phyloP scores from a whole-genome alignment of 2,329 filamentous ascomycete genomes.

The Colletotrichum lini region DNA sequence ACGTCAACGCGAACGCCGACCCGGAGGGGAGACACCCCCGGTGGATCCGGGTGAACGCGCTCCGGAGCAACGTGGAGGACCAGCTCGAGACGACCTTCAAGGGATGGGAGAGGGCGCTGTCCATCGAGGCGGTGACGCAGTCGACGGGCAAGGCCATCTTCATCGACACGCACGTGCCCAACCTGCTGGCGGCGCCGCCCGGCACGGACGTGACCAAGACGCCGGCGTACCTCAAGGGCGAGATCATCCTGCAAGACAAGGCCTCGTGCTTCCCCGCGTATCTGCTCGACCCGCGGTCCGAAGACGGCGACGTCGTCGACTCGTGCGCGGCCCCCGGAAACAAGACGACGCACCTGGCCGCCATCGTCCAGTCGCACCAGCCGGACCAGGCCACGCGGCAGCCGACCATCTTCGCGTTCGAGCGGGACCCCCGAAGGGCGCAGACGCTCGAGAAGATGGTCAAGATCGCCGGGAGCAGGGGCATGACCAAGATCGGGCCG shows the following conservation, averaged over 20 bases:
- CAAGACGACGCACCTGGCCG: conserved; percentile 94
- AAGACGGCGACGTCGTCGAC: conserved; percentile 87
- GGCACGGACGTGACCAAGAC: conserved; percentile 80
- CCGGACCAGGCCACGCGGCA: conserved; percentile 53
- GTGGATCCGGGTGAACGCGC: conserved; percentile 90
- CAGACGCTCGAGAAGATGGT: conserved; percentile 90
- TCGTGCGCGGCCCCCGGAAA: conserved; percentile 96
- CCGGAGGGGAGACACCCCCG: conserved; percentile 78
- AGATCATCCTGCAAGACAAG: conserved; percentile 94
- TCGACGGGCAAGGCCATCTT: conserved; percentile 69
- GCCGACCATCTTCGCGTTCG: conserved; percentile 80
- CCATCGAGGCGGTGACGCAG: conserved; percentile 70
- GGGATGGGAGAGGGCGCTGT: conserved; percentile 69
- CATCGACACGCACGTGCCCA: conserved; percentile 86
- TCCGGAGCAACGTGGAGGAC: conserved; percentile 78
- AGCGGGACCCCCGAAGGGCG: conserved; percentile 80
- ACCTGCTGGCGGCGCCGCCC: conserved; percentile 84
- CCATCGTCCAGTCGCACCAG: conserved; percentile 71
- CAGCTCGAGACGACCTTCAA: conserved; percentile 84
- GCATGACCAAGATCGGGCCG: conserved; percentile 76
- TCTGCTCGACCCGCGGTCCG: conserved; percentile 77
- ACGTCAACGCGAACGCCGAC: conserved; percentile 67
- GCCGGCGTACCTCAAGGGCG: conserved; percentile 80
- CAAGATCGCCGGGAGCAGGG: conserved; percentile 78
- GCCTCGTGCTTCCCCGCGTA: conserved; percentile 97